Evolutionary conservation across 1,284 basidiomycete species (phyloP).

Genomic region (Heterobasidion irregulare): DNA sequence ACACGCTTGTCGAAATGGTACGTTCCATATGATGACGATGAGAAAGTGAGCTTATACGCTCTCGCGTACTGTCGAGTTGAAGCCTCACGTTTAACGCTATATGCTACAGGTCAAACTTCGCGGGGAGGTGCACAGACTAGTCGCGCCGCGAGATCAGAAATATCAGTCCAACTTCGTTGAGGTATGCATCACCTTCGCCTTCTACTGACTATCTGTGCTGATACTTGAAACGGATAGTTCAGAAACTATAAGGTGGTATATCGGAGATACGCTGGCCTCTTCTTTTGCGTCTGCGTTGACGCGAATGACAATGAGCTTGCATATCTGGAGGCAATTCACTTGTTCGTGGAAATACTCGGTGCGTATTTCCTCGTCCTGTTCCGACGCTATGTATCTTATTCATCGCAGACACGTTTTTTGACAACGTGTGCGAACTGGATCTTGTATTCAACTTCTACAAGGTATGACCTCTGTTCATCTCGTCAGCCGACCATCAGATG

Average conservation of each 20-base stretch:
- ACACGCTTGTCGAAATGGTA: conserved; percentile 97
- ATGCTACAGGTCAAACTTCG: conserved; percentile 70
- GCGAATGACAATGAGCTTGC: conserved; percentile 98
- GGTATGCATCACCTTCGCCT: conserved; percentile 37
- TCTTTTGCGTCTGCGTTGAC: conserved; percentile 97
- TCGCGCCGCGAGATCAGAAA: conserved; percentile 97
- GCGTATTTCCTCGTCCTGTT: conserved; percentile 18
- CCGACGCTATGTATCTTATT: not conserved
- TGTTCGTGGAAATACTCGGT: conserved; percentile 99
- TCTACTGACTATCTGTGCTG: not conserved
- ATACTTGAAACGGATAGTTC: conserved; percentile 46
- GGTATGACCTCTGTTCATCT: conserved; percentile 32
- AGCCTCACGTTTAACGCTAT: not conserved
- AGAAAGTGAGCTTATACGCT: conserved; percentile 58
- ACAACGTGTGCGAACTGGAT: conserved; percentile 96
- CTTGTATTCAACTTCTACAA: conserved; percentile 99
- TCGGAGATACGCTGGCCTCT: conserved; percentile 92
- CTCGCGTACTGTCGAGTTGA: not conserved
- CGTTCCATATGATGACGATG: conserved; percentile 91
- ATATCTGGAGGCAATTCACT: conserved; percentile 94
- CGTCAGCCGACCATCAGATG: not conserved
- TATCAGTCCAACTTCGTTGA: conserved; percentile 99
- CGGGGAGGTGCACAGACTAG: conserved; percentile 91
- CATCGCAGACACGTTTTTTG: conserved; percentile 87
- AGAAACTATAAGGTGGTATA: conserved; percentile 95